Evolutionary conservation across 2,329 filamentous ascomycete species (phyloP).

Genomic region (Bipolaris oryzae): DNA sequence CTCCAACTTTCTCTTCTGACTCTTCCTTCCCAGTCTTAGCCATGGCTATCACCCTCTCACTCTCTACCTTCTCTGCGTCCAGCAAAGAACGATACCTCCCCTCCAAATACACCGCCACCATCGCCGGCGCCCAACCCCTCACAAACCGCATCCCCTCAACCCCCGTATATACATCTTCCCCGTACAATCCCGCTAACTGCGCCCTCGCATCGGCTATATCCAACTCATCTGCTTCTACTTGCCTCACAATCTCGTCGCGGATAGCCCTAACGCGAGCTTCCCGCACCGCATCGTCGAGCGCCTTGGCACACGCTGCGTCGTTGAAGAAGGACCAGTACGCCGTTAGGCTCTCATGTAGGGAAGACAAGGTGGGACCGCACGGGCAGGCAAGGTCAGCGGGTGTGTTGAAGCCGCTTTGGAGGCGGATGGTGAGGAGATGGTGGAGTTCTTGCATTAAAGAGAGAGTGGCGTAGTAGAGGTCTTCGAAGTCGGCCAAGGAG

Average conservation of each 20-base stretch:
- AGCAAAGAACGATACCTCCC: constrained; percentile 32
- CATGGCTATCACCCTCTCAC: constrained; percentile 12
- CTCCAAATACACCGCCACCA: constrained; percentile 35
- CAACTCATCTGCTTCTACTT: constrained; percentile 19
- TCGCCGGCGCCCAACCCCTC: constrained; percentile 28
- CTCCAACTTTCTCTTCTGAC: neutral
- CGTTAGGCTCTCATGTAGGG: constrained; percentile 22
- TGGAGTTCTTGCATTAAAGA: constrained; percentile 36
- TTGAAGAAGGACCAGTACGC: constrained; percentile 37
- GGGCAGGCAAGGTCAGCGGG: constrained; percentile 16
- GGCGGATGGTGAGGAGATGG: constrained; percentile 27
- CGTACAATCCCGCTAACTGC: constrained; percentile 26
- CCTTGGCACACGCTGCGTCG: constrained; percentile 25
- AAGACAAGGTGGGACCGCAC: constrained; percentile 20
- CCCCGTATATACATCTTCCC: constrained; percentile 11
- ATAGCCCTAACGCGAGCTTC: constrained; percentile 22
- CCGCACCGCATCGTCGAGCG: constrained; percentile 36
- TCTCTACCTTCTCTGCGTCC: constrained; percentile 26
- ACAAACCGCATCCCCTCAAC: constrained; percentile 33
- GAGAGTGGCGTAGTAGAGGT: constrained; percentile 41
- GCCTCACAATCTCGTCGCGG: constrained; percentile 23
- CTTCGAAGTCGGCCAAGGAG: constrained; percentile 41
- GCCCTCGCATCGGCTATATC: constrained; percentile 17
- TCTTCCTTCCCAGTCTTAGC: constrained; percentile 1
- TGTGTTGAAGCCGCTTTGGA: constrained; percentile 34